Evolutionary conservation across 163 green algal genomes (phyloP), one percentile per base, ranked within the genome.

Genomic region (Picocystis sp.): DNA sequence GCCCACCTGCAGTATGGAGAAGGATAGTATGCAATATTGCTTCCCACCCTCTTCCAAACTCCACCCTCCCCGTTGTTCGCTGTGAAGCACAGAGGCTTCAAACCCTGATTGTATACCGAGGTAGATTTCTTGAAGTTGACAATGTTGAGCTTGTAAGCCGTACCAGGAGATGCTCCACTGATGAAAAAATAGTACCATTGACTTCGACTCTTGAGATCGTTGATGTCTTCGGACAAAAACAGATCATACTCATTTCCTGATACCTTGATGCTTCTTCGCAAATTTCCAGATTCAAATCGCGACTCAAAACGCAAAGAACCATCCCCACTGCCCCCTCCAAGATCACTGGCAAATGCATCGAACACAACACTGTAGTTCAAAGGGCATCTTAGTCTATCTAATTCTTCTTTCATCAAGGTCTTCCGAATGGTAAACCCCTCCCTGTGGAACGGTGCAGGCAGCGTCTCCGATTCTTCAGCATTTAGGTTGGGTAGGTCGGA

Each of bases 241-340:
- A 84, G 61, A 57, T 84, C 76, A 60, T 83, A 84, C 67, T 84
- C 76, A 53, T 66, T 60, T 12, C 61, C 58, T 19, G 71, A 74
- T 41, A 83, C 73, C 62, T 80, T 73, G 14, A 84, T 53, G 3
- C 66, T 76, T 1, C 76, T 50, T 10, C 76, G 52, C 19, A 87
- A 61, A 61, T 87, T 87, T 25, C 76, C 78, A 54, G 66, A 71
- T 63, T 87, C 78, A 64, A 81, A 87, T 38, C 29, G 5, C 29
- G 29, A 38, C 29, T 38, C 29, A 38, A 38, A 38, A 8, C 29
- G 8, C 29, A 38, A 8, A 38, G 29, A 38, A 8, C 29, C 29
- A 38, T 8, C 29, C 8, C 5, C 8, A 12, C 8, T 0, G 5
- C 5, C 29, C 29, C 29, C 29, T 12, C 29, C 29, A 5, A 38